Evolutionary conservation across 2,329 filamentous ascomycete genomes (phyloP), one percentile per base, ranked within the genome.

Genomic region (Ceratocystis alfenasii): DNA sequence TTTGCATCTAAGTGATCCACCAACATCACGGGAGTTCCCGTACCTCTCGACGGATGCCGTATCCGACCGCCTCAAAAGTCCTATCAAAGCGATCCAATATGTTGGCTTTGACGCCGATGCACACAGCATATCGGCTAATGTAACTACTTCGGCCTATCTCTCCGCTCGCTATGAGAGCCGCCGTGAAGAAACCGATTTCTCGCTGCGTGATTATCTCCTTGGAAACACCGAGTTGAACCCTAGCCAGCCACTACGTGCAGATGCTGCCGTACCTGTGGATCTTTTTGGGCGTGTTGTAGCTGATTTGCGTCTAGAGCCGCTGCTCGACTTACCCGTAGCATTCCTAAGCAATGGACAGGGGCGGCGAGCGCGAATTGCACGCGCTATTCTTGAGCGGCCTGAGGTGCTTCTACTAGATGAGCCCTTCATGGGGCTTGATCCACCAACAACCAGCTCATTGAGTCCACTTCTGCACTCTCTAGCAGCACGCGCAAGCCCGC

Each of bases 331-430:
- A 73, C 92, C 93, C 0, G 89, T 97, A 6, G 84, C 89, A 28
- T 95, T 94, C 73, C 76, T 99, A 65, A 96, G 91, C 73, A 96
- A 97, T 74, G 94, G 94, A 0, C 94, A 99, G 75, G 93, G 89
- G 5, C 81, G 93, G 69, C 80, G 94, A 65, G 89, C 93, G 6
- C 84, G 90, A 68, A 96, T 99, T 70, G 94, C 91, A 1, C 89
- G 90, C 71, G 91, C 92, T 0, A 76, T 99, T 63, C 79, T 97
- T 67, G 85, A 80, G 5, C 81, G 82, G 64, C 94, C 94, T 0
- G 88, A 95, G 74, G 81, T 96, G 10, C 73, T 99, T 68, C 79
- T 97, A 64, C 79, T 96, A 1, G 94, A 99, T 75, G 93, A 96
- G 71, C 93, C 94, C 0, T 96, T 96, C 72, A 95, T 96, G 89